These are phyloP conservation scores for Xylariaceae sp. DNA, from an alignment of 2,329 filamentous ascomycete genomes.

Conservation along the genomic window DNA sequence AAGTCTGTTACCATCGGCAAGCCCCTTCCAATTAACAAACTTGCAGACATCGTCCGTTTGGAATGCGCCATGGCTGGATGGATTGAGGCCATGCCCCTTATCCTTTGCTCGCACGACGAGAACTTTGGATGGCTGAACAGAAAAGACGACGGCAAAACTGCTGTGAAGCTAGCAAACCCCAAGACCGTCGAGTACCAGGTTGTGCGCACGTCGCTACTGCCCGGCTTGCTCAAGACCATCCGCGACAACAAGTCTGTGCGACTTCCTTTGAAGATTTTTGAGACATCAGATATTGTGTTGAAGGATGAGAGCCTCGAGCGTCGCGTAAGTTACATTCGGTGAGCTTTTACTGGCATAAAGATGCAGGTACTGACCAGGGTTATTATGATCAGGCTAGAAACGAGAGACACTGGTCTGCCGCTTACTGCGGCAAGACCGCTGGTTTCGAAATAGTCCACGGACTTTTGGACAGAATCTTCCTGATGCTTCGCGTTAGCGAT, in stretches of 20 bases:
- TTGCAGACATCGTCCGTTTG: slow-evolving; percentile 80
- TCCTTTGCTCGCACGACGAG: slow-evolving; percentile 95
- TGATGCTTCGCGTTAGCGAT: slow-evolving; percentile 76
- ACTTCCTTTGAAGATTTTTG: slow-evolving; percentile 73
- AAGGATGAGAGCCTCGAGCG: slow-evolving; percentile 79
- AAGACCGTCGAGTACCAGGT: slow-evolving; percentile 78
- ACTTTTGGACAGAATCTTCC: slow-evolving; percentile 81
- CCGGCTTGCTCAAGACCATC: slow-evolving; percentile 72
- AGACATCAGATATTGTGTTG: slow-evolving; percentile 76
- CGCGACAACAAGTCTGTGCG: slow-evolving; percentile 71
- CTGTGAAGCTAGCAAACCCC: slow-evolving; percentile 69
- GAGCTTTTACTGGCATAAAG: background rate
- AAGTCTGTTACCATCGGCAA: slow-evolving; percentile 69
- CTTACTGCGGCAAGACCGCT: slow-evolving; percentile 88
- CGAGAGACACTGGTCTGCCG: slow-evolving; percentile 92
- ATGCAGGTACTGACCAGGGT: slow-evolving; percentile 1
- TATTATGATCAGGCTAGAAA: slow-evolving; percentile 67
- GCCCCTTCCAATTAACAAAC: slow-evolving; percentile 87
- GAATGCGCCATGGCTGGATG: slow-evolving; percentile 93
- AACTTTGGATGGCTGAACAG: slow-evolving; percentile 92
- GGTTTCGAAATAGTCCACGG: slow-evolving; percentile 97
- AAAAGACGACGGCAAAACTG: slow-evolving; percentile 64
- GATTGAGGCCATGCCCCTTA: slow-evolving; percentile 93
- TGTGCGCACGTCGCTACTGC: slow-evolving; percentile 67
- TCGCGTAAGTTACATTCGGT: slow-evolving; percentile 11